These are phyloP conservation scores for Ettlia oleoabundans DNA, from an alignment of 139 green algal species.

Conservation along the genomic window DNA sequence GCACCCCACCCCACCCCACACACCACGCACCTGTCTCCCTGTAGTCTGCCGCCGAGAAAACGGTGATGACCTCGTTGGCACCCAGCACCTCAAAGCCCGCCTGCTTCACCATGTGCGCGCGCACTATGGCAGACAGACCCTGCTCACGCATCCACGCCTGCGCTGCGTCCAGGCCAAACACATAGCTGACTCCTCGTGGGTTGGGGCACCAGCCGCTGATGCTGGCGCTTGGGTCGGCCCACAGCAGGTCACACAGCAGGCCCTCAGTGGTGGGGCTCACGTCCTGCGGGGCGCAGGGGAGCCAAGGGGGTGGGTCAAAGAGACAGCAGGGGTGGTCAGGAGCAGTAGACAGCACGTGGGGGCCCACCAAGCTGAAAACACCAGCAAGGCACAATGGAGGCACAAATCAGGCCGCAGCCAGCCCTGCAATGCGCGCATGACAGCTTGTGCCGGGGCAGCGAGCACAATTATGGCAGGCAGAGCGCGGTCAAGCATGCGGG, in stretches of 20 bases:
- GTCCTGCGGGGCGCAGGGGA: neutral
- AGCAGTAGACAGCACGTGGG: too few relatives aligned
- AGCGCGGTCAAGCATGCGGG: too few relatives aligned
- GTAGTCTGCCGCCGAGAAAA: conserved; percentile 37
- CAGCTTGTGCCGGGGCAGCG: too few relatives aligned
- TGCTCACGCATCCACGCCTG: neutral
- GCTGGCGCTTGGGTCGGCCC: conserved; percentile 29
- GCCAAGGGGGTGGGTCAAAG: neutral
- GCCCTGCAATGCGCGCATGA: too few relatives aligned
- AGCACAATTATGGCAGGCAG: too few relatives aligned
- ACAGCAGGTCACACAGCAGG: conserved; percentile 39
- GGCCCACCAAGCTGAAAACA: too few relatives aligned
- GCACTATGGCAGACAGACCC: conserved; percentile 27
- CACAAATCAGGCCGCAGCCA: too few relatives aligned
- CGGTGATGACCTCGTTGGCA: conserved; percentile 32
- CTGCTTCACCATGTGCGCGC: conserved; percentile 34
- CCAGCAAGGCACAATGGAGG: too few relatives aligned
- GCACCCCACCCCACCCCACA: neutral
- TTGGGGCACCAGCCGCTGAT: conserved; percentile 24
- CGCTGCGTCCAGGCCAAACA: conserved; percentile 28
- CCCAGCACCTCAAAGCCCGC: conserved; percentile 36
- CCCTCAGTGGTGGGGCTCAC: neutral
- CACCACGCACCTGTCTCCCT: conserved; percentile 5
- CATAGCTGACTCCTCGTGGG: conserved; percentile 24
- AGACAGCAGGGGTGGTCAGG: neutral